Conservation (phyloP, 2,329 filamentous ascomycete species). For the Fusarium siculi region DNA sequence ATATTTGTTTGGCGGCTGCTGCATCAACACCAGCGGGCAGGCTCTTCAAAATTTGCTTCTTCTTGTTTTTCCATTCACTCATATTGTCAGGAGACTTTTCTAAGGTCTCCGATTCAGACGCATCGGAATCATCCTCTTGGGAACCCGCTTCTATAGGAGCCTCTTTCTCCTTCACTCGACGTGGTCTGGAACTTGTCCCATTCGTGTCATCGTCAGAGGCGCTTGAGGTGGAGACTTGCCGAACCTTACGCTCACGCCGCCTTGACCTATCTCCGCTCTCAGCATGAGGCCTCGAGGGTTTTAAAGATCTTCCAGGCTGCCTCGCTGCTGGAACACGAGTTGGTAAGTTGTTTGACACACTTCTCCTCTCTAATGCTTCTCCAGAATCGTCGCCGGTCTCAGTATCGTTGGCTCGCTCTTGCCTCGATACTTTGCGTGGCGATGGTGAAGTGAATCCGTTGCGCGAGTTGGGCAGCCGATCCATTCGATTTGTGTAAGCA, state of each 20-base stretch:
- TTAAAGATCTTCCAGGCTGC: slow-evolving; percentile 21
- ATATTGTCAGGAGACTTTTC: slow-evolving; percentile 54
- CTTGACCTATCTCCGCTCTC: slow-evolving; percentile 32
- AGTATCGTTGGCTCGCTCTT: slow-evolving; percentile 27
- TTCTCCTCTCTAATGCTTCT: slow-evolving; percentile 33
- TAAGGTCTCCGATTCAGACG: slow-evolving; percentile 49
- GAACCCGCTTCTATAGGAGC: slow-evolving; percentile 54
- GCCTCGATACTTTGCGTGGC: slow-evolving; percentile 29
- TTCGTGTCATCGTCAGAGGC: slow-evolving; percentile 41
- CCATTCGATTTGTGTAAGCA: slow-evolving; percentile 26
- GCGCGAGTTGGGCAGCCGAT: slow-evolving; percentile 21
- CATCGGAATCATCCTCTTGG: slow-evolving; percentile 60
- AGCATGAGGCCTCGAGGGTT: slow-evolving; percentile 21
- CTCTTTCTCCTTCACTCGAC: slow-evolving; percentile 47
- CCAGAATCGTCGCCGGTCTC: slow-evolving; percentile 38
- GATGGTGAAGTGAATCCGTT: slow-evolving; percentile 18
- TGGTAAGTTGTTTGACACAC: slow-evolving; percentile 20
- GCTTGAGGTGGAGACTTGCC: slow-evolving; percentile 41
- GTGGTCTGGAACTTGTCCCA: slow-evolving; percentile 40
- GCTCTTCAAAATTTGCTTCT: slow-evolving; percentile 75
- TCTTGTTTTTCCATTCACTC: slow-evolving; percentile 68
- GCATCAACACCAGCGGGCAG: slow-evolving; percentile 86
- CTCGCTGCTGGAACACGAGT: slow-evolving; percentile 31
- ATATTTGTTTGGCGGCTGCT: slow-evolving; percentile 85
- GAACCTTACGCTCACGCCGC: slow-evolving; percentile 33